Conservation (phyloP, 2,329 filamentous ascomycete species). For the Colletotrichum sp. region DNA sequence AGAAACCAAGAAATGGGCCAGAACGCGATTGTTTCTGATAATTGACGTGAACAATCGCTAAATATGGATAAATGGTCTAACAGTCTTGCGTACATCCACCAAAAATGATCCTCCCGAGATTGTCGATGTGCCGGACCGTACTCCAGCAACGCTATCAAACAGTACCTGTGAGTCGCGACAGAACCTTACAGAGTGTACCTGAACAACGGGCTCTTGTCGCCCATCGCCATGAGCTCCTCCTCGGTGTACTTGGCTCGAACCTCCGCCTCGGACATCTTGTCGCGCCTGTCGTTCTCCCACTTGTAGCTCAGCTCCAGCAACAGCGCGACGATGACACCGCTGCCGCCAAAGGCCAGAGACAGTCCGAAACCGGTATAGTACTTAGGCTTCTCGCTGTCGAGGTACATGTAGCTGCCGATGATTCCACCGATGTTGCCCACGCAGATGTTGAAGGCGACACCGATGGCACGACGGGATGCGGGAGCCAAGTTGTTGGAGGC, state of each 20-base stretch:
- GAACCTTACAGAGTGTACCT: conserved; percentile 16
- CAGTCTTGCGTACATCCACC: neutral
- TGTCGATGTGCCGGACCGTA: neutral
- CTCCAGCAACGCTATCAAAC: neutral
- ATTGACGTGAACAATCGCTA: conserved; percentile 4
- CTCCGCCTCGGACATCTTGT: conserved; percentile 26
- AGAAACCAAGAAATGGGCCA: neutral
- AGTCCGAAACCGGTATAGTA: conserved; percentile 39
- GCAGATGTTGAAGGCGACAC: conserved; percentile 40
- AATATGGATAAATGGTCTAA: neutral
- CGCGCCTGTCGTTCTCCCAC: conserved; percentile 28
- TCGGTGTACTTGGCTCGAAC: conserved; percentile 21
- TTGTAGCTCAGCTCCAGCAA: conserved; percentile 32
- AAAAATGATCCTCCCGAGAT: neutral
- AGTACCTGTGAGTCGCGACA: neutral
- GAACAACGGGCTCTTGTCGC: conserved; percentile 23
- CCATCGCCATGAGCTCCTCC: conserved; percentile 21
- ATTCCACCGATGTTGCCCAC: conserved; percentile 45
- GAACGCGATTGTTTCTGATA: neutral
- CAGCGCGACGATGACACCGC: conserved; percentile 30
- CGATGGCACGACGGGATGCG: conserved; percentile 37
- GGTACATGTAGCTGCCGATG: conserved; percentile 42
- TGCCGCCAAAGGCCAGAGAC: conserved; percentile 31
- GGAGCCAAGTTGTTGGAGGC: conserved; percentile 68
- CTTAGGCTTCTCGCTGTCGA: conserved; percentile 34